Evolutionary conservation across 2,329 filamentous ascomycete genomes (phyloP), one percentile per base, ranked within the genome.

Genomic region (Seiridium unicorne): DNA sequence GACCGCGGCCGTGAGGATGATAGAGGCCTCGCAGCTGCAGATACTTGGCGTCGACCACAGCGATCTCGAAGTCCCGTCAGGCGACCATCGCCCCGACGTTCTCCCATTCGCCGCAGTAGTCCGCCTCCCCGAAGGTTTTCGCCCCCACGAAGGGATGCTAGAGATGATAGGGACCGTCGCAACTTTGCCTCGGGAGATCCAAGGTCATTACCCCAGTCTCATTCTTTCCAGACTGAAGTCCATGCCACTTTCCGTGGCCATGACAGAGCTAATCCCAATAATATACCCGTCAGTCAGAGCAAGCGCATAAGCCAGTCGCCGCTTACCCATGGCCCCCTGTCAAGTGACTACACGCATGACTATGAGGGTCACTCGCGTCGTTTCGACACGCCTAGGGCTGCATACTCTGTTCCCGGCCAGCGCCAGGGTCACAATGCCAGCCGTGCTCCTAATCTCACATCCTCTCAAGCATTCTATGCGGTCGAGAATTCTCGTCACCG

Each of bases 1-100:
- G 74, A 76, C 56, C 57, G 69, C 53, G 62, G 51, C 34, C 47
- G 54, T 26, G 38, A 60, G 5, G 34, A 38, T 6, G 42, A 46
- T 48, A 46, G 46, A 35, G 55, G 60, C 8, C 35, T 53, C 11
- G 59, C 55, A 3, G 54, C 54, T 18, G 70, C 67, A 9, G 74
- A 77, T 62, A 72, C 68, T 61, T 74, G 77, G 72, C 69, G 76
- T 63, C 71, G 76, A 66, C 71, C 74, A 9, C 75, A 77, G 60
- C 72, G 74, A 55, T 77, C 75, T 64, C 74, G 75, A 32, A 73
- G 75, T 61, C 68, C 74, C n/a, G 68, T 68, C 9, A 67, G 75
- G 57, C 75, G 72, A 55, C 74, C 75, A 4, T 64, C 70, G 31
- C 71, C 70, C n/a, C 73, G 75, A 55, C 74, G 61, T 64, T 70